Evolutionary conservation across 768 basidiomycete genomes (phyloP), one percentile per base, ranked within the genome.

Genomic region (Neoboletus brunneissimus): DNA sequence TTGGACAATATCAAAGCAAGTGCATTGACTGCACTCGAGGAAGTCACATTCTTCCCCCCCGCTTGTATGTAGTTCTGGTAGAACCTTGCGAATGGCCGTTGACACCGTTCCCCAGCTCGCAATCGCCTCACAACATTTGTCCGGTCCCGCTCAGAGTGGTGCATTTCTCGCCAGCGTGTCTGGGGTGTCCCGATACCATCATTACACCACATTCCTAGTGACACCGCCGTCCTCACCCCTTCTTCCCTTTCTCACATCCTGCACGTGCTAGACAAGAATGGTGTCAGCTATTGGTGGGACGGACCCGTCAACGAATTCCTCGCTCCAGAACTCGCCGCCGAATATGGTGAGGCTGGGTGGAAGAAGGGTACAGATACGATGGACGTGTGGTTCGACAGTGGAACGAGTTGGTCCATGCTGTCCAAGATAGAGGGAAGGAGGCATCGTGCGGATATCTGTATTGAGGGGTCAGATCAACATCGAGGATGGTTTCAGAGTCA

Each of bases 381-480:
- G 87, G 96, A 99, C 70, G 96, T 99, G 16, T 99, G 96, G 96
- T 98, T 98, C 63, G 96, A 99, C 73, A 95, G 92, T 63, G 96
- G 96, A 5, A 86, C 90, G 3, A 91, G 94, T 4, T 99, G 96
- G 96, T 86, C 91, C 2, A 81, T 91, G 77, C 74, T 96, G 18
- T 74, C 74, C 45, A 22, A 65, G 52, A 77, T 71, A 20, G 72
- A 75, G 18, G 74, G 67, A 23, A 63, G 76, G 60, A 72, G 67
- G 31, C 75, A 80, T 50, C 74, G 77, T 42, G 91, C 94, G 1
- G 94, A 98, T 64, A 79, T 98, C 29, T 96, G 92, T 67, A 75
- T 99, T 29, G 96, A 99, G 66, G 97, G 97, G 15, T 89, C 91
- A 1, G 96, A 99, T 72, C 96, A 98, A 71, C 96, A 99, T 71